phyloP scores from a whole-genome alignment of 495 filamentous ascomycete species.

The Durotheca rogersii region DNA sequence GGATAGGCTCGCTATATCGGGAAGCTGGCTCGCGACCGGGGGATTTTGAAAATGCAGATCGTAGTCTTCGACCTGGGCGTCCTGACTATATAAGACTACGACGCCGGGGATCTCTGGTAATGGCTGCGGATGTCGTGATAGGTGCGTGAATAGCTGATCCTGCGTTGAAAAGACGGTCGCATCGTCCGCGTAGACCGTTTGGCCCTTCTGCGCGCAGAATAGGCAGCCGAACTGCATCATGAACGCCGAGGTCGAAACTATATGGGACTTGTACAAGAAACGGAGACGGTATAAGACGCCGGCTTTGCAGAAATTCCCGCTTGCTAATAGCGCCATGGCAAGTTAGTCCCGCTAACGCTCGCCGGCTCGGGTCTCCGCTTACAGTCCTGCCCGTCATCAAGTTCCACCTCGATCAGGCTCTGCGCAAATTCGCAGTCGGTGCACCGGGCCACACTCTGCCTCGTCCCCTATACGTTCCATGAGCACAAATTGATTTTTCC shows the following conservation, averaged over 20 bases:
- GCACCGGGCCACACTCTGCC: conserved; percentile 32
- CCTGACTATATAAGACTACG: conserved; percentile 39
- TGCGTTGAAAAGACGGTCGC: conserved; percentile 42
- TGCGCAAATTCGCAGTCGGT: conserved; percentile 40
- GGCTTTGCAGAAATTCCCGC: conserved; percentile 26
- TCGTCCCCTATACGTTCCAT: conserved; percentile 19
- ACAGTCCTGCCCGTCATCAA: conserved; percentile 35
- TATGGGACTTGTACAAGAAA: conserved; percentile 43
- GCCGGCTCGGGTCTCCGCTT: conserved; percentile 4
- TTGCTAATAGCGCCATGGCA: conserved; percentile 17
- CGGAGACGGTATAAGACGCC: conserved; percentile 38
- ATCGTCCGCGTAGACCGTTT: conserved; percentile 36
- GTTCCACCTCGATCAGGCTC: conserved; percentile 32
- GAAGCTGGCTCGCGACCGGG: conserved; percentile 32
- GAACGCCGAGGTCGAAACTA: conserved; percentile 22
- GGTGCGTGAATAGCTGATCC: conserved; percentile 37
- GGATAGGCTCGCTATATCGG: conserved; percentile 32
- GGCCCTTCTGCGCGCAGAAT: conserved; percentile 36
- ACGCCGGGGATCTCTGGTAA: conserved; percentile 41
- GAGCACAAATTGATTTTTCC: conserved; percentile 4
- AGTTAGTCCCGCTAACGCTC: neutral
- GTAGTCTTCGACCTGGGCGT: conserved; percentile 35
- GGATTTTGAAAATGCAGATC: conserved; percentile 46
- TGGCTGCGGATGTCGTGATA: conserved; percentile 42
- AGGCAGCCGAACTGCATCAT: conserved; percentile 39